Evolutionary conservation across 2,329 filamentous ascomycete species (phyloP), one percentile per base, ranked within the genome.

Genomic region (Ciborinia camelliae): DNA sequence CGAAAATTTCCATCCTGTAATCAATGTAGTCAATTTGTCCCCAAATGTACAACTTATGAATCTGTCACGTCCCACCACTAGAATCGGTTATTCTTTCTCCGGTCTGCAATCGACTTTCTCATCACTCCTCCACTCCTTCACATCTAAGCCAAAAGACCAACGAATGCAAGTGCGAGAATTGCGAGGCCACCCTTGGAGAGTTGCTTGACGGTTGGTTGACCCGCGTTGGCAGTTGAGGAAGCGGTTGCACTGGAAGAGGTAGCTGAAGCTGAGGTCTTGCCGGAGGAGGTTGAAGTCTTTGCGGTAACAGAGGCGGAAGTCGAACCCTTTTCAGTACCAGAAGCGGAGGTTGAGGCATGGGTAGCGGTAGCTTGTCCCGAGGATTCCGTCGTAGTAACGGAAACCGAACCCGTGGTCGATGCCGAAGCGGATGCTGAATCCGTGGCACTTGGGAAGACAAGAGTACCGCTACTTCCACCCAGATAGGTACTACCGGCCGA

Each of bases 161-260:
- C 28, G 15, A 64, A 61, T n/a, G 47, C 54, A 51, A 64, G 45
- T 52, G 62, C 62, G 23, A 64, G n/a, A 45, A 64, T 23, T 41
- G 48, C 54, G 7, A 53, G n/a, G 20, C 35, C 62, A n/a, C 62
- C 55, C 55, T 64, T 64, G 35, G 62, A 61, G 18, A 64, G 45
- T 52, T 61, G 54, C 35, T 52, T 47, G 26, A 64, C 47, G 23
- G 35, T 60, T 51, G 45, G 41, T 28, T 41, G 54, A 43, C 35
- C 54, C 37, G 62, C 37, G 18, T 45, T 64, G 28, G 62, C 47
- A 32, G 43, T 47, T 7, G 62, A 32, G 14, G 54, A 60, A 28
- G 58, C 37, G 23, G 32, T 61, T 18, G 55, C 41, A 48, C 41
- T 20, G 14, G 62, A 52, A 47, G 41, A 48, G 10, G 54, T 53